A percentile compares a stretch with the other conserved stretches of the same genome.
Evolutionary conservation across 2,329 filamentous ascomycete genomes (phyloP).

Genomic region (Phialophora macrospora): DNA sequence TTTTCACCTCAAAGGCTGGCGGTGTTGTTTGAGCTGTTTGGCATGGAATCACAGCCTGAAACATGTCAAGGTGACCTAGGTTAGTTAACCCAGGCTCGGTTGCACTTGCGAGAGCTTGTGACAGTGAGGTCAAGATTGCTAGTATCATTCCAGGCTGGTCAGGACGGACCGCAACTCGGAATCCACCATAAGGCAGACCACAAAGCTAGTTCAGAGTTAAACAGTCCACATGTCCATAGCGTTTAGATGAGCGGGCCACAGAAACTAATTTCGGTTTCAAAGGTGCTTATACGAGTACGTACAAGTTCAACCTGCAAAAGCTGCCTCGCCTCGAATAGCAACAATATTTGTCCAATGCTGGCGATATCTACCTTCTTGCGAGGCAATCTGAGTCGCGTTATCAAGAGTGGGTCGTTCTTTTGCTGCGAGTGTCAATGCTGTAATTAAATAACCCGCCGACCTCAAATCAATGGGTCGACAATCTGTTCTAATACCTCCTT

Average conservation of each 20-base stretch:
- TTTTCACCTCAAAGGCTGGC: not conserved
- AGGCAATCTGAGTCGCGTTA: not conserved
- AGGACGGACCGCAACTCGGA: not conserved
- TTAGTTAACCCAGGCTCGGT: not conserved
- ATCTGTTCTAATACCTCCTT: not conserved
- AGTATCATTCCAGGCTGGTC: not conserved
- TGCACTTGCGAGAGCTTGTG: not conserved
- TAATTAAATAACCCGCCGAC: not conserved
- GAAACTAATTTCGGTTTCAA: not conserved
- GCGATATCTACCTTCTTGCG: not conserved
- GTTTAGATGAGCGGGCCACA: not conserved
- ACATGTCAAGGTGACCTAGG: not conserved
- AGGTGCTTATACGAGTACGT: not conserved
- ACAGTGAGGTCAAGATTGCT: not conserved
- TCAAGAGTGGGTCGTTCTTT: not conserved
- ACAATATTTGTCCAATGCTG: not conserved
- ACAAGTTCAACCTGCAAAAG: not conserved
- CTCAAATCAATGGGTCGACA: not conserved
- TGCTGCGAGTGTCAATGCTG: not conserved
- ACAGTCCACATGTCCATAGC: not conserved
- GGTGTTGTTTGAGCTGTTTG: constrained; percentile 5
- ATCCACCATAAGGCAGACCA: not conserved
- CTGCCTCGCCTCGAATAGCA: not conserved
- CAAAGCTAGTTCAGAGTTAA: not conserved
- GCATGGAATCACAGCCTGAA: constrained; percentile 22